Evolutionary conservation across 192 early-diverging fungal species (phyloP), one percentile per base, ranked within the genome.

Genomic region (Coemansia umbellata): DNA sequence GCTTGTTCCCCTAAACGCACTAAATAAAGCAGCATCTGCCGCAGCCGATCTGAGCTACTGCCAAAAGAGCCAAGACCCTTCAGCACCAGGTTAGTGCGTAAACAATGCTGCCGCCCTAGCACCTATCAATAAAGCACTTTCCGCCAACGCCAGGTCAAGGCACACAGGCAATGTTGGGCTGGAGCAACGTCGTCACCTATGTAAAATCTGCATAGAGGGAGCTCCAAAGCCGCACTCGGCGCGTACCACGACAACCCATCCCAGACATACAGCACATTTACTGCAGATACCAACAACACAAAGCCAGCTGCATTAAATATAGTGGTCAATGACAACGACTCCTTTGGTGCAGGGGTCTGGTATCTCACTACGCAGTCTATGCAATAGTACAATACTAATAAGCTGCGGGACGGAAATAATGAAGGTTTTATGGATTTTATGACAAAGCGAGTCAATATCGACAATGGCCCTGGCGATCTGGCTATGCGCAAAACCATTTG

Each of bases 291-390:
- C 3, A 32, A 56, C 24, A 24, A 2, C 9, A 56, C 54, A 5
- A 63, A 55, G 22, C 57, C 15, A 10, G 42, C 36, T 1, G 58
- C 66, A 0, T 37, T 50, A 5, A 49, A 66, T 0, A 19, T 73
- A 31, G 69, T 73, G 5, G 42, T 60, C 9, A 55, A 51, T 22
- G 53, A 58, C 14, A 45, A 66, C 5, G 57, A 56, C n/a, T 45
- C 53, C 23, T 60, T 72, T 66, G 63, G 31, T 6, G 57, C 69
- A 3, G 69, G 57, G 28, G 59, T 66, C 45, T 72, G 69, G 69
- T 72, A 55, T 30, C 49, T 72, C 4, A 53, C 37, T 0, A 61
- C 27, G 0, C 33, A 66, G 24, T 51, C 63, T 5, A 11, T 48
- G 3, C 14, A 21, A 0, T 73, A 48, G 36, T 49, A 61, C 26